A percentile compares a stretch with the other conserved stretches of the same genome.
Conservation (phyloP, 2,329 filamentous ascomycete species). For the Sclerotinia minor region DNA sequence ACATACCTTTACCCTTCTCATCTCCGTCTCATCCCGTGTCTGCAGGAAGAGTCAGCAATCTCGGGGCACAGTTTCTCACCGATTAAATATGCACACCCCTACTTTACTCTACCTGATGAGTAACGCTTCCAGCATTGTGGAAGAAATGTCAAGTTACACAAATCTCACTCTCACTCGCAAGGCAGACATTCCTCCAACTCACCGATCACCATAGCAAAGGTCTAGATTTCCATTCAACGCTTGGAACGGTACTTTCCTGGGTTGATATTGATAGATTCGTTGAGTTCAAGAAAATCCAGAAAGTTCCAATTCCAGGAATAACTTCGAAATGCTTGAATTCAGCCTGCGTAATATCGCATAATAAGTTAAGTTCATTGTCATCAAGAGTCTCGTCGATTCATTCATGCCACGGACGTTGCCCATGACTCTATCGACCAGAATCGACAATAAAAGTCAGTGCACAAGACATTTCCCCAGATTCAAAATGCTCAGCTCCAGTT, state of each 20-base stretch:
- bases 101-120: not conserved
- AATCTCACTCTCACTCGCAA: conserved; percentile 20
- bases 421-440: conserved; percentile 10
- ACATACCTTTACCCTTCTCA: not conserved
- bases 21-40: conserved; percentile 18
- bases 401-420: not conserved
- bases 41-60: conserved; percentile 10
- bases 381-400: not conserved
- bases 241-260: not conserved
- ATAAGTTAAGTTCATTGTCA: conserved; percentile 3
- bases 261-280: not conserved
- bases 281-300: too few species aligned
- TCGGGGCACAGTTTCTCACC: conserved; percentile 9
- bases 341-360: conserved; percentile 2
- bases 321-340: not conserved
- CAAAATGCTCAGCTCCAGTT: conserved; percentile 1
- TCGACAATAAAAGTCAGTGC: not conserved
- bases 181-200: conserved; percentile 6
- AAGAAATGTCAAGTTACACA: not conserved
- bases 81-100: conserved; percentile 12
- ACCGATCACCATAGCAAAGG: not conserved
- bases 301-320: not conserved
- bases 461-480: conserved; percentile 9
- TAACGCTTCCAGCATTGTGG: not conserved
- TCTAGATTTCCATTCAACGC: not conserved